These are phyloP conservation scores for Geotrichum histeridarum DNA, from an alignment of 1,139 yeast genomes.

Conservation along the genomic window DNA sequence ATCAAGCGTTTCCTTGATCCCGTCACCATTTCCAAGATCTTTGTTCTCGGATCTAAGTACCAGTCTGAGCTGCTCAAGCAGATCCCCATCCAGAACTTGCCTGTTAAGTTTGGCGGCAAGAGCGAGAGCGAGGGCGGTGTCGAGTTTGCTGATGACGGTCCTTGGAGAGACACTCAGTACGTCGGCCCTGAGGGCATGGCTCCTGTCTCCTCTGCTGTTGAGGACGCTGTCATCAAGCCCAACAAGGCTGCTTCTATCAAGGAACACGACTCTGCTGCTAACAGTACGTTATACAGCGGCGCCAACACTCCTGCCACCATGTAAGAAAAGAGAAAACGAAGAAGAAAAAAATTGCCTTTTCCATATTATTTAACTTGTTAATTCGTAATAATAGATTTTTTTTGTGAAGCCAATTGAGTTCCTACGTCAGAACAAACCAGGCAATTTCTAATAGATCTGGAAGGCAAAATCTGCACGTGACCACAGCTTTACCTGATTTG, in stretches of 20 bases:
- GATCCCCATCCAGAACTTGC: conserved; percentile 89
- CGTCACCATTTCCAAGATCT: conserved; percentile 94
- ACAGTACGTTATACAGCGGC: conserved; percentile 2
- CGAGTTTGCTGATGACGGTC: conserved; percentile 86
- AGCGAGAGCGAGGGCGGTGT: conserved; percentile 71
- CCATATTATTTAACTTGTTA: not conserved
- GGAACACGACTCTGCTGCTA: not conserved
- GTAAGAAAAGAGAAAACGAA: not conserved
- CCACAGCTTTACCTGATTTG: not conserved
- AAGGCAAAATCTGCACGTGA: not conserved
- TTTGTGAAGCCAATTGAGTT: not conserved
- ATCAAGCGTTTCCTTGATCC: conserved; percentile 95
- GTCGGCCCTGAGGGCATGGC: conserved; percentile 46
- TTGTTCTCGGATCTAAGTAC: conserved; percentile 76
- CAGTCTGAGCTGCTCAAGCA: conserved; percentile 80
- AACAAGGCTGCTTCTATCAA: conserved; percentile 2
- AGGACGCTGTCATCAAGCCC: not conserved
- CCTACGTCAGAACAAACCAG: not conserved
- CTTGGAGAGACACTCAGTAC: conserved; percentile 87
- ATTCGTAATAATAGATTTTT: conserved; percentile 5
- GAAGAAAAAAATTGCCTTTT: not conserved
- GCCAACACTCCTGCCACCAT: conserved; percentile 8
- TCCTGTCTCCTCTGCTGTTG: conserved; percentile 25
- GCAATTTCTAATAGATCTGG: too few species aligned
- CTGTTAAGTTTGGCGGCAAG: conserved; percentile 81